Conservation (phyloP, 129 eudicot species). For the Chrysanthemum lavandulifolium region DNA sequence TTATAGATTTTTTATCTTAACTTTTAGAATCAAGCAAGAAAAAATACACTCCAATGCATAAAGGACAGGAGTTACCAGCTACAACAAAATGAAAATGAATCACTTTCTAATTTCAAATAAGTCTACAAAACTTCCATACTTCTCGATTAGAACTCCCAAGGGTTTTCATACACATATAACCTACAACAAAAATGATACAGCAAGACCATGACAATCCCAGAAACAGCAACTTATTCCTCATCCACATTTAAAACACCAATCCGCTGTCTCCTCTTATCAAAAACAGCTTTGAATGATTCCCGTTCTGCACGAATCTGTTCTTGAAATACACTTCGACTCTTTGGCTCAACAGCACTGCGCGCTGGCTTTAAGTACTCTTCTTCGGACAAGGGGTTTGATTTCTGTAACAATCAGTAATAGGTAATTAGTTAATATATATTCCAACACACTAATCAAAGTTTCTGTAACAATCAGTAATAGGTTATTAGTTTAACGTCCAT, state of each 20-base stretch:
- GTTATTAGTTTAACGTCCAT: background rate
- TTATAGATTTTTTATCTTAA: too few species aligned
- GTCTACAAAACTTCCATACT: too few species aligned
- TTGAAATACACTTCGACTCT: slow-evolving; percentile 58
- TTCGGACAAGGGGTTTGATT: slow-evolving; percentile 75
- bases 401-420: slow-evolving; percentile 43
- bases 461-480: slow-evolving; percentile 43
- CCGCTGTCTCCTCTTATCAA: slow-evolving; percentile 79
- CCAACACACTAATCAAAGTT: background rate
- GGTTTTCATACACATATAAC: background rate
- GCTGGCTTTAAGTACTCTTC: slow-evolving; percentile 42
- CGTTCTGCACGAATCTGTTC: slow-evolving; percentile 82
- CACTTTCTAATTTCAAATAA: too few species aligned
- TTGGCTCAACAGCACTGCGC: slow-evolving; percentile 35
- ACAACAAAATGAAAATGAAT: too few species aligned
- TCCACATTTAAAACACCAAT: slow-evolving; percentile 56
- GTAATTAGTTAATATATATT: background rate
- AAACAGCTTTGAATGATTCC: slow-evolving; percentile 85
- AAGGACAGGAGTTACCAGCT: too few species aligned
- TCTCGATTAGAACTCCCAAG: too few species aligned
- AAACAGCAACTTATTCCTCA: slow-evolving; percentile 36
- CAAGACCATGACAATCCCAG: background rate
- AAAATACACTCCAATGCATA: too few species aligned
- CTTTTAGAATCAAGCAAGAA: too few species aligned
- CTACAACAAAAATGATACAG: slow-evolving; percentile 1